A percentile compares a stretch with the other conserved stretches of the same genome.
These are phyloP conservation scores for Ceratobasidium sp. DNA, from an alignment of 1,284 basidiomycete genomes.

Conservation along the genomic window DNA sequence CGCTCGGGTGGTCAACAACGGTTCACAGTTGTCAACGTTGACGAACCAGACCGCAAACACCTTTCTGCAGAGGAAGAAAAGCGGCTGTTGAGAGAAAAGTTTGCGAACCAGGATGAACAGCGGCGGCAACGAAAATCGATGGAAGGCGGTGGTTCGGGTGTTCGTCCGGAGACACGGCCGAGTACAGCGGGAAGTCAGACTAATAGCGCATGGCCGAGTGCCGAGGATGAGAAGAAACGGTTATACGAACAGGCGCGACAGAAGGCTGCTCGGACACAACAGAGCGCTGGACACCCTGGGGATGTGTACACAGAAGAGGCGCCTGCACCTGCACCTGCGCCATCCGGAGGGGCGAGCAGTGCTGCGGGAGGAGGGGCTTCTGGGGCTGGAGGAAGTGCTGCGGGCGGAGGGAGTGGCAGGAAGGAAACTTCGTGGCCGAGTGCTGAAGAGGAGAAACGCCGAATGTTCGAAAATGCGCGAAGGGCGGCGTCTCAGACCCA, in stretches of 20 bases:
- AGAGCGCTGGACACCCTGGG: slow-evolving; percentile 50
- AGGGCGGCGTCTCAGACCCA: slow-evolving; percentile 32
- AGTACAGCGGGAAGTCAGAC: slow-evolving; percentile 2
- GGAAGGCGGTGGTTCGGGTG: slow-evolving; percentile 20
- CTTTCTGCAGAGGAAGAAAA: slow-evolving; percentile 38
- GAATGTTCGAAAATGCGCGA: slow-evolving; percentile 32
- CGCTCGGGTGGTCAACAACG: slow-evolving; percentile 25
- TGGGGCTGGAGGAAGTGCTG: slow-evolving; percentile 6
- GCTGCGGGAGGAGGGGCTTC: neutral
- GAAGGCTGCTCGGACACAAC: slow-evolving; percentile 67
- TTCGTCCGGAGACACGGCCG: slow-evolving; percentile 4
- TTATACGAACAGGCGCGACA: slow-evolving; percentile 76
- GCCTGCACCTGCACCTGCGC: neutral
- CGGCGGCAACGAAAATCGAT: neutral
- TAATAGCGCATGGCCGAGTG: slow-evolving; percentile 68
- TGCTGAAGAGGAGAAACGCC: slow-evolving; percentile 50
- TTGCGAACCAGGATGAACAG: slow-evolving; percentile 21
- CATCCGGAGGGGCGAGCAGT: neutral
- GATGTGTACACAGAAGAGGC: slow-evolving; percentile 16
- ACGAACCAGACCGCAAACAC: slow-evolving; percentile 41
- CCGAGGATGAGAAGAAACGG: slow-evolving; percentile 76
- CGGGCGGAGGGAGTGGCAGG: slow-evolving; percentile 12
- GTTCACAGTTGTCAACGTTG: slow-evolving; percentile 52
- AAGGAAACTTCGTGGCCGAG: slow-evolving; percentile 35
- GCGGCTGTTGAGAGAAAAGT: slow-evolving; percentile 21